Conservation (phyloP, 2,329 filamentous ascomycete species). For the Cladosporium halotolerans region DNA sequence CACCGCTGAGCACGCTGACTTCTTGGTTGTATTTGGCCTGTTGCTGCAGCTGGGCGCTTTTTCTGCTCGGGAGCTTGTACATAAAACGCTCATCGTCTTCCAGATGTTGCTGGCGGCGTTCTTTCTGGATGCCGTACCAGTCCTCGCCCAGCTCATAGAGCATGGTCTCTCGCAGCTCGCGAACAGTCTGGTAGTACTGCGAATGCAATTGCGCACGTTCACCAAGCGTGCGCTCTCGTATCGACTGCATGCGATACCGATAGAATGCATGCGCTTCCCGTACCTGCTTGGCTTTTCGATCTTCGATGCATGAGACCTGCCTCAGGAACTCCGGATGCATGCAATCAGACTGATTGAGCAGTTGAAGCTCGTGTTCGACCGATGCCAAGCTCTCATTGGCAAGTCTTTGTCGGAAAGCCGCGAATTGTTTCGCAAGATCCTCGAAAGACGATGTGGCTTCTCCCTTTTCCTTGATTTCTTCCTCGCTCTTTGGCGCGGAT, state of each 20-base stretch:
- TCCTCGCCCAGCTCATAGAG: conserved; percentile 78
- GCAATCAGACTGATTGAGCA: conserved; percentile 52
- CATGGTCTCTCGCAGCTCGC: conserved; percentile 73
- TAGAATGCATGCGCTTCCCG: conserved; percentile 68
- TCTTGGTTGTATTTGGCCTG: conserved; percentile 92
- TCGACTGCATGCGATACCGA: conserved; percentile 65
- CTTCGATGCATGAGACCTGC: conserved; percentile 81
- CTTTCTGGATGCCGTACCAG: conserved; percentile 88
- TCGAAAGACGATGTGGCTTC: conserved; percentile 42
- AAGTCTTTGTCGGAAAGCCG: conserved; percentile 66
- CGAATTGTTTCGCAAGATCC: conserved; percentile 82
- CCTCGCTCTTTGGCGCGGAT: conserved; percentile 43
- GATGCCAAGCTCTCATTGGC: conserved; percentile 55
- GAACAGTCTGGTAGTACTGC: conserved; percentile 81
- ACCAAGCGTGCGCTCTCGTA: conserved; percentile 69
- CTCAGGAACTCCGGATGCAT: conserved; percentile 88
- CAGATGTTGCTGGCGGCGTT: conserved; percentile 68
- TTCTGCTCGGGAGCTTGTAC: conserved; percentile 70
- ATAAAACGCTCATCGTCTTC: conserved; percentile 76
- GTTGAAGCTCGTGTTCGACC: conserved; percentile 62
- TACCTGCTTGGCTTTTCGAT: conserved; percentile 73
- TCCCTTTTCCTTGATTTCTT: conserved; percentile 42
- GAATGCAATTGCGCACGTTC: conserved; percentile 80
- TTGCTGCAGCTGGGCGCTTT: conserved; percentile 71
- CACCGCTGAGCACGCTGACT: conserved; percentile 80